Conservation (phyloP, 2,329 filamentous ascomycete genomes). For the Cladophialophora carrionii region DNA sequence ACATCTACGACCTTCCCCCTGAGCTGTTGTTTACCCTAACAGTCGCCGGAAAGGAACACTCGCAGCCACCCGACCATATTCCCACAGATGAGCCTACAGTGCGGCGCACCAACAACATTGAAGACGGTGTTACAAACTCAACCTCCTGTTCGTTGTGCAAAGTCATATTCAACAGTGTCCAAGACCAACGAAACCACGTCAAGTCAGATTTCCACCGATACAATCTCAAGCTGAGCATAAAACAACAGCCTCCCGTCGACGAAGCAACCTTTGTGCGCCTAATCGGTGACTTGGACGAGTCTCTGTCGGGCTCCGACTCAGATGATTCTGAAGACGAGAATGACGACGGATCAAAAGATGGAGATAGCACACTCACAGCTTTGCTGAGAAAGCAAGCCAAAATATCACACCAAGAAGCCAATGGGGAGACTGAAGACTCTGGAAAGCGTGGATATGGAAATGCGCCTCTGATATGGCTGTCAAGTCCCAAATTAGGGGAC, state of each 20-base stretch:
- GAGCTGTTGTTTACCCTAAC: conserved; percentile 71
- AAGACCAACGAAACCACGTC: conserved; percentile 82
- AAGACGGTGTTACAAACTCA: conserved; percentile 54
- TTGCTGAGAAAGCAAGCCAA: conserved; percentile 82
- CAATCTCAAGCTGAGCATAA: conserved; percentile 89
- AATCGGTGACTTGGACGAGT: conserved; percentile 85
- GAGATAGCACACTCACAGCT: conserved; percentile 72
- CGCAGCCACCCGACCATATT: conserved; percentile 31
- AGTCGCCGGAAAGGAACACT: conserved; percentile 43
- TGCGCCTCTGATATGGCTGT: conserved; percentile 82
- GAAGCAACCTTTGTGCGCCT: conserved; percentile 86
- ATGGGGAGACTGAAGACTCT: conserved; percentile 53
- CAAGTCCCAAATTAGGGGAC: conserved; percentile 71
- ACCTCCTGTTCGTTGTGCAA: conserved; percentile 82
- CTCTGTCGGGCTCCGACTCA: conserved; percentile 76
- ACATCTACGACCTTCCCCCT: conserved; percentile 78
- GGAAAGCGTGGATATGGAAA: conserved; percentile 64
- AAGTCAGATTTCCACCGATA: conserved; percentile 91
- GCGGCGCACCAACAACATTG: conserved; percentile 14
- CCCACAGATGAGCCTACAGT: conserved; percentile 1
- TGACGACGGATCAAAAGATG: conserved; percentile 50
- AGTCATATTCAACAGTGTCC: conserved; percentile 69
- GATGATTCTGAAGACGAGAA: conserved; percentile 68
- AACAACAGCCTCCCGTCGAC: conserved; percentile 70
- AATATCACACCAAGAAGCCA: conserved; percentile 58